Base-by-base conservation (phyloP, 768 basidiomycete species). In the Exsudoporus frostii region DNA sequence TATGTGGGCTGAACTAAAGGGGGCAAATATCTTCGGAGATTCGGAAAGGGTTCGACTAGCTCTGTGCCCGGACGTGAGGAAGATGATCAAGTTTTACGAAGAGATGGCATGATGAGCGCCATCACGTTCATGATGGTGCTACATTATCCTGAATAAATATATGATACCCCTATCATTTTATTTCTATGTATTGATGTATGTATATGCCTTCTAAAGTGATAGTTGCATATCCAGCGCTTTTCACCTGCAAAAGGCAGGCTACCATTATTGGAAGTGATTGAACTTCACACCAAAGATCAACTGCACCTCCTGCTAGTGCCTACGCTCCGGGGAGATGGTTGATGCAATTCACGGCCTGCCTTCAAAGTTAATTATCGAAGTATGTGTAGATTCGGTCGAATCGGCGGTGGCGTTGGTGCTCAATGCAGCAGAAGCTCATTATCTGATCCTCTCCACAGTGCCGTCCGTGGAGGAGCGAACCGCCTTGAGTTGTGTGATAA, bases 401-500 rank as follows among this genome's bases (percentile, higher is more conserved):
- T 89, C 88, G 7, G 86, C 89, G 19, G 58, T 79, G 50, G 78
- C 77, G 87, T 89, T 34, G 54, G 83, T 76, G 27, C 32, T 47
- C 20, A 33, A 15, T 37, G 3, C 44, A 13, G 7, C 24, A 14
- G 19, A 30, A 14, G 42, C 27, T 20, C 46, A 11, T 43, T 48
- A 34, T 51, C 37, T 50, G 41, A 54, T 34, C 32, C 48, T 47
- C 15, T 48, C 40, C 49, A 15, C 64, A 91, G 90, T 65, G 87
- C 92, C 36, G 73, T 81, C n/a, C 65, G 72, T 37, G 88, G 81
- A 32, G 88, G 88, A 10, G 86, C 88, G 43, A 76, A 90, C 66
- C 79, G 88, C 56, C 77, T 92, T n/a, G 88, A 91, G 63, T 66
- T 92, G 13, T 92, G 89, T 61, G 79, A 74, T 7, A 87, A 85